Evolutionary conservation across 768 basidiomycete genomes (phyloP).

Genomic region (Trametes elegans): DNA sequence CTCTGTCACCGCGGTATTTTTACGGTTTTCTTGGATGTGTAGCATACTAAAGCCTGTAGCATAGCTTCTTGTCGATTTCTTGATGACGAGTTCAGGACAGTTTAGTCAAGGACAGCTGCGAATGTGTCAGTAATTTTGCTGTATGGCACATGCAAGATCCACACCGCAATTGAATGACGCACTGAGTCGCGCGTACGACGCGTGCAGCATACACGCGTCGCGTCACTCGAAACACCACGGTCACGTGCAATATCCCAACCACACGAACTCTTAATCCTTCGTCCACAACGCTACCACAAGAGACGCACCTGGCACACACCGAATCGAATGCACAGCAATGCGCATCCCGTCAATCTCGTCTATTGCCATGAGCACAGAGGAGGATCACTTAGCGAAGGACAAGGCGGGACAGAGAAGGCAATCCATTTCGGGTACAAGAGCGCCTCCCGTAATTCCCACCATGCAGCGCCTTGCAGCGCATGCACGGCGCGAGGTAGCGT

Average conservation of each 20-base stretch:
- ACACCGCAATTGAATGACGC: too few relatives aligned
- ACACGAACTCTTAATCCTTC: too few relatives aligned
- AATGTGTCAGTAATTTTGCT: background rate
- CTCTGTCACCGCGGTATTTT: too few relatives aligned
- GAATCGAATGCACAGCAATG: too few relatives aligned
- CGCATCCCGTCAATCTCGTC: too few relatives aligned
- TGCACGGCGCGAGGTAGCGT: conserved; percentile 1
- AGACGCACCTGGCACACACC: background rate
- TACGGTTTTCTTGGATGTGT: background rate
- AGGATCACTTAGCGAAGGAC: background rate
- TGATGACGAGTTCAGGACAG: too few relatives aligned
- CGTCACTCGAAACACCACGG: background rate
- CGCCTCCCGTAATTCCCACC: conserved; percentile 2
- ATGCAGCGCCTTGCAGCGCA: conserved; percentile 7
- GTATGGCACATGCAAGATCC: too few relatives aligned
- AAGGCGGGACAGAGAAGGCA: background rate
- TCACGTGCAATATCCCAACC: background rate
- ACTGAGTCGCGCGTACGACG: too few relatives aligned
- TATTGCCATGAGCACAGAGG: too few relatives aligned
- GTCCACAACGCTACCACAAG: background rate
- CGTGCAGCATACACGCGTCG: background rate
- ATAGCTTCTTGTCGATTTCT: background rate
- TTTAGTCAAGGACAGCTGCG: background rate
- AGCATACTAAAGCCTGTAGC: background rate
- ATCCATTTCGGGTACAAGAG: conserved; percentile 8